These are phyloP conservation scores for Neonectria coccinea DNA, from an alignment of 2,329 filamentous ascomycete genomes.

Conservation along the genomic window DNA sequence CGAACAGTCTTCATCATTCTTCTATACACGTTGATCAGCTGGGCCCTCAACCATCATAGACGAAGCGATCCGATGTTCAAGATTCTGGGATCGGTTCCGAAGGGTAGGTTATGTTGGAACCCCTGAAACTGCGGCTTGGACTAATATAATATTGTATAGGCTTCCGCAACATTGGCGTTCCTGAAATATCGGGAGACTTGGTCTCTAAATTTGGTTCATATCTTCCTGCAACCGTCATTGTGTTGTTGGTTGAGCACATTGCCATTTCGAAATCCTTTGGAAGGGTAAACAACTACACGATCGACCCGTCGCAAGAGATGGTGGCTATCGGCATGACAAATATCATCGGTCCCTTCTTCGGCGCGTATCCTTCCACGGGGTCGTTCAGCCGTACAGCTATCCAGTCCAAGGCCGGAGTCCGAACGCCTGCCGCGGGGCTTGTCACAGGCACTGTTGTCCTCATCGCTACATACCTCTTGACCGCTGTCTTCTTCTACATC, in stretches of 20 bases:
- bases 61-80: conserved; percentile 74
- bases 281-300: conserved; percentile 93
- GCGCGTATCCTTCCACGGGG: conserved; percentile 91
- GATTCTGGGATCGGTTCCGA: conserved; percentile 81
- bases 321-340: conserved; percentile 94
- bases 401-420: conserved; percentile 95
- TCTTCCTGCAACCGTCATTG: conserved; percentile 87
- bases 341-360: conserved; percentile 89
- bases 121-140: not conserved
- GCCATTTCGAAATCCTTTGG: conserved; percentile 98
- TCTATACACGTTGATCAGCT: conserved; percentile 92
- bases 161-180: conserved; percentile 83
- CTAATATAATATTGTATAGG: conserved; percentile 55
- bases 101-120: conserved; percentile 57
- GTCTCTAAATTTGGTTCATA: conserved; percentile 76
- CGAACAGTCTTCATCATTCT: conserved; percentile 92
- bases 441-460: conserved; percentile 89
- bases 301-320: conserved; percentile 95
- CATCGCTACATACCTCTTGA: conserved; percentile 88
- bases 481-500: conserved; percentile 94
- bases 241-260: conserved; percentile 97
- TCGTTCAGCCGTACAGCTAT: conserved; percentile 97
- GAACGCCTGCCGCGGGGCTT: conserved; percentile 89
- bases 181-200: conserved; percentile 73
- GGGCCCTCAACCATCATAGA: conserved; percentile 79